Evolutionary conservation across 78 protist genomes (phyloP).

Genomic region (slime mould (Dictyostelium discoideum)): DNA sequence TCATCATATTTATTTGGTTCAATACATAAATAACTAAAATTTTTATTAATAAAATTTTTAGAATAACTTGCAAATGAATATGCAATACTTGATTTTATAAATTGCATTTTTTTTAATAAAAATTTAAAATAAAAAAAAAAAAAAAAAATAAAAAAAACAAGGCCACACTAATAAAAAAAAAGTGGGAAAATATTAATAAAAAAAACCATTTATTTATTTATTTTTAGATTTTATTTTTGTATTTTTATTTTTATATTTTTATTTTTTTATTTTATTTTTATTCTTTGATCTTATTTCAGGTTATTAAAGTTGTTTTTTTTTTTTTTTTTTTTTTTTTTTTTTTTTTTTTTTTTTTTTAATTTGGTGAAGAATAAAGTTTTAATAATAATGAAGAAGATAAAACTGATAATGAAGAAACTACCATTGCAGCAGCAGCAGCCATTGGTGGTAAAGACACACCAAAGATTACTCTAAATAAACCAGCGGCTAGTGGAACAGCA

Average conservation of each 20-base stretch:
- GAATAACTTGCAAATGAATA: neutral
- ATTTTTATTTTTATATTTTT: too few relatives aligned
- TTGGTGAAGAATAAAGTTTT: conserved; percentile 44
- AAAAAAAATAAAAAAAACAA: too few relatives aligned
- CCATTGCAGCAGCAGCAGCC: conserved; percentile 85
- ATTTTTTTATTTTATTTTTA: too few relatives aligned
- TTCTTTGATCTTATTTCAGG: too few relatives aligned
- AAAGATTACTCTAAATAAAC: conserved; percentile 72
- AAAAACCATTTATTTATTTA: too few relatives aligned
- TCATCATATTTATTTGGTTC: neutral
- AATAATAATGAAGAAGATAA: conserved; percentile 65
- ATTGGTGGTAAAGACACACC: conserved; percentile 77
- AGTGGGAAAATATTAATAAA: too few relatives aligned
- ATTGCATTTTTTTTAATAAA: neutral
- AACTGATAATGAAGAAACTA: conserved; percentile 68
- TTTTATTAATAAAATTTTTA: neutral
- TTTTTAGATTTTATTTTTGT: too few relatives aligned
- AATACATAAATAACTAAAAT: neutral
- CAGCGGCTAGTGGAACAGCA: conserved; percentile 85
- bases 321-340: neutral
- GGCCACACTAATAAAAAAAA: too few relatives aligned
- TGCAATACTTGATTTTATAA: neutral
- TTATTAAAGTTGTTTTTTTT: too few relatives aligned
- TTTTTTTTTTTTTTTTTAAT: neutral
- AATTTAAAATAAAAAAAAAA: neutral